Conservation (phyloP, 192 early-diverging fungal genomes). For the Dissophora globulifera region DNA sequence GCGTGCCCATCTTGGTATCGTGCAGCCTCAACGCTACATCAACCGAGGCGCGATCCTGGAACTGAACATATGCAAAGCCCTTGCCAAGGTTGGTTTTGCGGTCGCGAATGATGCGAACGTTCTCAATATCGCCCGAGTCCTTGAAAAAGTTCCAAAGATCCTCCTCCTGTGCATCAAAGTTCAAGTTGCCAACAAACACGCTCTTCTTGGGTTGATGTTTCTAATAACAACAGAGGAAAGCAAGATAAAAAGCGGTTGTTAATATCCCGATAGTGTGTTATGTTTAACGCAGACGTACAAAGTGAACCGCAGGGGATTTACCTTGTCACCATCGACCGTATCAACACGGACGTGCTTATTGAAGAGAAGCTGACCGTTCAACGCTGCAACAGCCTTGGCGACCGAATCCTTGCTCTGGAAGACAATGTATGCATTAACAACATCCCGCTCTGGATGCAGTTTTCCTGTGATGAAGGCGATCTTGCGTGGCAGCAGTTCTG, state of each 20-base stretch:
- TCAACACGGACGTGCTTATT: constrained; percentile 93
- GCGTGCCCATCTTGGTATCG: constrained; percentile 72
- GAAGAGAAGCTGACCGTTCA: constrained; percentile 86
- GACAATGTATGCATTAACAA: constrained; percentile 92
- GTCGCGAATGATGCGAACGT: constrained; percentile 89
- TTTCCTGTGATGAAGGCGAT: constrained; percentile 84
- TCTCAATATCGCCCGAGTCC: constrained; percentile 76
- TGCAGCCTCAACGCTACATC: constrained; percentile 81
- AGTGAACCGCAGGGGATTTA: no score
- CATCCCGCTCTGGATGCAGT: constrained; percentile 85
- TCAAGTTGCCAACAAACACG: constrained; percentile 78
- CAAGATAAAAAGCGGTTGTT: not conserved
- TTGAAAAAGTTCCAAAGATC: constrained; percentile 77
- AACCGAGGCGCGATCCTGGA: constrained; percentile 79
- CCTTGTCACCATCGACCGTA: constrained; percentile 59
- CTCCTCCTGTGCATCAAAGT: constrained; percentile 80
- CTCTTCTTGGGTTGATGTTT: constrained; percentile 82
- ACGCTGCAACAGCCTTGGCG: constrained; percentile 63
- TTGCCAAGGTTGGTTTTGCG: constrained; percentile 88
- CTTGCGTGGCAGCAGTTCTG: constrained; percentile 77
- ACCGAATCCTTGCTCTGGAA: constrained; percentile 71
- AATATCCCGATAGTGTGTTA: no score
- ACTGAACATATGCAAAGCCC: constrained; percentile 94
- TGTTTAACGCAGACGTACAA: no score
- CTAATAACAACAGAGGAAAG: constrained; percentile 21